These are phyloP conservation scores for Jackrogersella multiformis DNA, from an alignment of 495 filamentous ascomycete genomes.

Conservation along the genomic window DNA sequence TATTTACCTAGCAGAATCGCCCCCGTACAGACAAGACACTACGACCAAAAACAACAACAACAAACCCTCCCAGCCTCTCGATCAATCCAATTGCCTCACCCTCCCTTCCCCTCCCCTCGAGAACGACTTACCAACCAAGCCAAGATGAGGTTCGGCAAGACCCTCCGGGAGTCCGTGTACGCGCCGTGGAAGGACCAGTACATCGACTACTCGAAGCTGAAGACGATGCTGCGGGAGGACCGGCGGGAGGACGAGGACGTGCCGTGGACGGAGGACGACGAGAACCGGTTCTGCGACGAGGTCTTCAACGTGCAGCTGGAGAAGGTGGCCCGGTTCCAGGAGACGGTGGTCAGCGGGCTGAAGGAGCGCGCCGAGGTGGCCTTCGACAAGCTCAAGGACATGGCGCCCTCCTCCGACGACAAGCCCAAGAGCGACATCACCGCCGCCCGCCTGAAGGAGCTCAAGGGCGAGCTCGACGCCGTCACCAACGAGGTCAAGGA, in stretches of 20 bases:
- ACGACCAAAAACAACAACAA: neutral
- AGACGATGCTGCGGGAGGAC: slow-evolving; percentile 84
- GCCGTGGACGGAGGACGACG: slow-evolving; percentile 94
- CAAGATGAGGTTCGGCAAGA: slow-evolving; percentile 92
- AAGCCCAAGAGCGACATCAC: slow-evolving; percentile 55
- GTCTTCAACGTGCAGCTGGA: slow-evolving; percentile 92
- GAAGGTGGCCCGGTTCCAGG: slow-evolving; percentile 92
- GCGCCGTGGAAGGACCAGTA: slow-evolving; percentile 91
- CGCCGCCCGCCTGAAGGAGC: slow-evolving; percentile 68
- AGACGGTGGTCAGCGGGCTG: slow-evolving; percentile 74
- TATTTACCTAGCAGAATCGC: neutral
- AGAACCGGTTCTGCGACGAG: slow-evolving; percentile 92
- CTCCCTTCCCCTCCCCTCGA: neutral
- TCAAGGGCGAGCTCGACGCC: slow-evolving; percentile 79
- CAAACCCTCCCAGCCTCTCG: neutral
- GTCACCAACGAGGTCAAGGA: slow-evolving; percentile 93
- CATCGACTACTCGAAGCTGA: slow-evolving; percentile 94
- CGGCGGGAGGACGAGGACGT: slow-evolving; percentile 63
- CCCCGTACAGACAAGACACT: no score
- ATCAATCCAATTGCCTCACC: neutral
- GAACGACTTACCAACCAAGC: neutral
- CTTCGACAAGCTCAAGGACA: slow-evolving; percentile 69
- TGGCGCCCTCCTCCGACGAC: slow-evolving; percentile 54
- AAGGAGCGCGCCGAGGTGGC: slow-evolving; percentile 70
- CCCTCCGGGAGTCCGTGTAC: slow-evolving; percentile 80